Evolutionary conservation across 139 green algal species (phyloP).

Genomic region (Chlorokybus atmophyticus): DNA sequence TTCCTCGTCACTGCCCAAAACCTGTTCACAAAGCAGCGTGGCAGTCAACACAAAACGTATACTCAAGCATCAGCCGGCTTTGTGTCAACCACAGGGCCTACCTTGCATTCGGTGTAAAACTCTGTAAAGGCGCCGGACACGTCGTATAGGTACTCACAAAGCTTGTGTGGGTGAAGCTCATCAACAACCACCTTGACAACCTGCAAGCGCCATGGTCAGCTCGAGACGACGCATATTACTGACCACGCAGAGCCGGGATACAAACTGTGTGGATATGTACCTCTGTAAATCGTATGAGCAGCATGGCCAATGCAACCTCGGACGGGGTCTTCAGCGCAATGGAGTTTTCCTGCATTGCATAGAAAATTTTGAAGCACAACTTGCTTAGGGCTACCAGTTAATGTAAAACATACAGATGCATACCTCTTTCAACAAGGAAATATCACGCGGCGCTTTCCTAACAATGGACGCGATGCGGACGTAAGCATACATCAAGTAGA

Average conservation of each 20-base stretch:
- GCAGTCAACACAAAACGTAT: too few species aligned
- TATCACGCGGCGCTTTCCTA: slow-evolving; percentile 17
- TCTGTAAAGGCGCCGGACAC: slow-evolving; percentile 72
- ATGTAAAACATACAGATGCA: background rate
- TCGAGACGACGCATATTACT: too few species aligned
- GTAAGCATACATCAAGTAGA: slow-evolving; percentile 96
- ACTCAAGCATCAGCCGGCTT: too few species aligned
- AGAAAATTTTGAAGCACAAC: too few species aligned
- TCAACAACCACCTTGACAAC: slow-evolving; percentile 62
- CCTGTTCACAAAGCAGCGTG: too few species aligned
- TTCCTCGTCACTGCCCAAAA: slow-evolving; percentile 72
- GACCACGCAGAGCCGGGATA: too few species aligned
- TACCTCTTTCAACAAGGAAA: slow-evolving; percentile 24
- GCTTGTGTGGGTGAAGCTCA: slow-evolving; percentile 71
- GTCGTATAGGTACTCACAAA: slow-evolving; percentile 91
- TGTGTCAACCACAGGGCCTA: slow-evolving; percentile 12
- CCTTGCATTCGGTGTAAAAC: slow-evolving; percentile 88
- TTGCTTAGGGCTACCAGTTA: too few species aligned
- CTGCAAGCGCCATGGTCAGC: too few species aligned
- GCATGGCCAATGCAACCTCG: slow-evolving; percentile 14
- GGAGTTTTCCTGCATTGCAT: too few species aligned
- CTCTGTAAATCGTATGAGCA: slow-evolving; percentile 21
- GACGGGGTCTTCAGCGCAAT: slow-evolving; percentile 5
- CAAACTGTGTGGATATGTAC: too few species aligned
- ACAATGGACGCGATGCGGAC: slow-evolving; percentile 50